These are phyloP conservation scores for Starmerella cellae DNA, from an alignment of 805 yeast species.

Conservation along the genomic window DNA sequence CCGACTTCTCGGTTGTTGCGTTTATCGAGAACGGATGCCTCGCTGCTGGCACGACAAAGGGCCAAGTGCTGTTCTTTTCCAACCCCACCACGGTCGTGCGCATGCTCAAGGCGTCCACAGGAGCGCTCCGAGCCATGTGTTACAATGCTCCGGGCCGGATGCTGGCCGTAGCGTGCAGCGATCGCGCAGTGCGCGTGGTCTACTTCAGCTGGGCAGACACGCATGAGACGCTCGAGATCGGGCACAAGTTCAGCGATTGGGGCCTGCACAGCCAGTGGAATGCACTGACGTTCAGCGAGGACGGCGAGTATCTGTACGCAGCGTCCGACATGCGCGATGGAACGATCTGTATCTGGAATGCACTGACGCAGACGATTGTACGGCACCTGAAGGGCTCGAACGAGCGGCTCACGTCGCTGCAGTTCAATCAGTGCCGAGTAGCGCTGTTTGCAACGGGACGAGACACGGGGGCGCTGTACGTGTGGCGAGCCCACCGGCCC, in stretches of 20 bases:
- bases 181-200: conserved; percentile 11
- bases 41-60: conserved; percentile 11
- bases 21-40: not conserved
- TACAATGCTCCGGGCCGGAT: conserved; percentile 2
- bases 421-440: conserved; percentile 10
- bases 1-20: conserved; percentile 1
- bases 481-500: conserved; percentile 13
- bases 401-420: conserved; percentile 8
- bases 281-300: conserved; percentile 8
- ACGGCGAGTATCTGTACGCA: conserved; percentile 16
- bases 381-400: conserved; percentile 6
- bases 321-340: conserved; percentile 10
- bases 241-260: conserved; percentile 10
- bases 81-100: not conserved
- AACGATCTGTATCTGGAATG: conserved; percentile 13
- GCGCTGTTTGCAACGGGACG: conserved; percentile 9
- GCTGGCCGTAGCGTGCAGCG: conserved; percentile 12
- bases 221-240: conserved; percentile 2
- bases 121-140: conserved; percentile 5
- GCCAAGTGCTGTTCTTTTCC: conserved; percentile 5
- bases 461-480: conserved; percentile 11
- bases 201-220: conserved; percentile 2
- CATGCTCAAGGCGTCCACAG: conserved; percentile 5
- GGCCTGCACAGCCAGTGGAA: conserved; percentile 11
- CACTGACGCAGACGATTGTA: conserved; percentile 3